These are phyloP conservation scores for Hypoxylon perforatum DNA, from an alignment of 495 filamentous ascomycete species.

Conservation along the genomic window DNA sequence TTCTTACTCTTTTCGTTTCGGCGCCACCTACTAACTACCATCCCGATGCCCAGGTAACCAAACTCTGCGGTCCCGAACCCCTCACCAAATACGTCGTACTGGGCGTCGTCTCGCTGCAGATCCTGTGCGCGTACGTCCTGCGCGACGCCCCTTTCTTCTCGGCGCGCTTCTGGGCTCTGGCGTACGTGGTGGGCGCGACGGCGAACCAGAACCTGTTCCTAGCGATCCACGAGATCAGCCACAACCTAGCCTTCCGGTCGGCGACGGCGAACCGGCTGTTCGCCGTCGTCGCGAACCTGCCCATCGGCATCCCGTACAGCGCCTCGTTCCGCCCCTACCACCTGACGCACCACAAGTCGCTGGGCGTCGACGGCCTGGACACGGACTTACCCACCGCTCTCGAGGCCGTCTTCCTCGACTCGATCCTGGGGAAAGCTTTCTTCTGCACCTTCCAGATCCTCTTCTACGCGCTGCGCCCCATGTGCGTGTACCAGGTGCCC, in stretches of 20 bases:
- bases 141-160: constrained; percentile 84
- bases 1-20: background rate
- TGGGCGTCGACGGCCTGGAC: constrained; percentile 95
- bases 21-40: constrained; percentile 26
- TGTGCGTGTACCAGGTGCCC: constrained; percentile 90
- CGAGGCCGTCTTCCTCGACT: constrained; percentile 94
- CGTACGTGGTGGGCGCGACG: constrained; percentile 94
- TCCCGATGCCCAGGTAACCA: constrained; percentile 76
- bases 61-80: constrained; percentile 96
- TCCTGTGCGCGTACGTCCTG: constrained; percentile 82
- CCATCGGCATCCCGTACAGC: constrained; percentile 95
- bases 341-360: constrained; percentile 98
- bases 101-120: constrained; percentile 83
- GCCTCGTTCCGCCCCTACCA: constrained; percentile 98
- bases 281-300: constrained; percentile 93
- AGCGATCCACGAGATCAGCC: constrained; percentile 98
- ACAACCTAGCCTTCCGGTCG: constrained; percentile 93
- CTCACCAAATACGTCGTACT: constrained; percentile 94
- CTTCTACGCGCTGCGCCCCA: constrained; percentile 98
- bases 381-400: constrained; percentile 93
- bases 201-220: constrained; percentile 99
- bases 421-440: constrained; percentile 96
- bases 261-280: constrained; percentile 85
- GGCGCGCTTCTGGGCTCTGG: constrained; percentile 82
- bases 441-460: constrained; percentile 99